Percentiles rank a stretch among this genome's conserved stretches.
These are phyloP conservation scores for Phytophthora podocarpi DNA, from an alignment of 352 stramenopile species.

Conservation along the genomic window DNA sequence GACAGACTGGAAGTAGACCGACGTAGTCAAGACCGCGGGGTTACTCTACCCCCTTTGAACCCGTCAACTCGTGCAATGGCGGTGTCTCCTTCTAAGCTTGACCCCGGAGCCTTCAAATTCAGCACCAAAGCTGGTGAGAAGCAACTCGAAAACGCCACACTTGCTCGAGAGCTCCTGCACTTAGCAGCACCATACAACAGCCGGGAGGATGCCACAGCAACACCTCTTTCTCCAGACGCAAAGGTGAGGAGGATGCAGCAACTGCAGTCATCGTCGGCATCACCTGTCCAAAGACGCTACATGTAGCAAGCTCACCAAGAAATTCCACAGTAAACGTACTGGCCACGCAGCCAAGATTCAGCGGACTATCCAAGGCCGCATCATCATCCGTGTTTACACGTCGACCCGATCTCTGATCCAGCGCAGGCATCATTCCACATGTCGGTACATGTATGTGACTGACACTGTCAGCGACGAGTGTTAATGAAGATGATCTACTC, in stretches of 20 bases:
- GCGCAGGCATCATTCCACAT: neutral
- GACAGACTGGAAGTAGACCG: slow-evolving; percentile 38
- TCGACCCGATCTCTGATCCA: neutral
- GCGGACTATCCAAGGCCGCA: slow-evolving; percentile 4
- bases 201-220: slow-evolving; percentile 16
- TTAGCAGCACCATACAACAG: slow-evolving; percentile 61
- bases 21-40: slow-evolving; percentile 24
- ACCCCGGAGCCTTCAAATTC: neutral
- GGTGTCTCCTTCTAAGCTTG: slow-evolving; percentile 11
- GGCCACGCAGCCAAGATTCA: slow-evolving; percentile 6
- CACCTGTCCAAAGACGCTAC: slow-evolving; percentile 25
- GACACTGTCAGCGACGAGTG: neutral
- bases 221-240: slow-evolving; percentile 11
- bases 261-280: slow-evolving; percentile 22
- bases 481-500: slow-evolving; percentile 15
- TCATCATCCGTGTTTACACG: no score
- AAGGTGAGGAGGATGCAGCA: slow-evolving; percentile 29
- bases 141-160: slow-evolving; percentile 46
- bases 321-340: slow-evolving; percentile 5
- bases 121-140: slow-evolving; percentile 3
- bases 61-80: neutral
- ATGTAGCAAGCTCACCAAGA: no score
- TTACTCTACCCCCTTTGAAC: slow-evolving; percentile 22
- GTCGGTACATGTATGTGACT: no score
- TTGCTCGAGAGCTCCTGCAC: slow-evolving; percentile 66